Conservation (phyloP, 2,329 filamentous ascomycete genomes). For the Penicillium aurantiogriseum region DNA sequence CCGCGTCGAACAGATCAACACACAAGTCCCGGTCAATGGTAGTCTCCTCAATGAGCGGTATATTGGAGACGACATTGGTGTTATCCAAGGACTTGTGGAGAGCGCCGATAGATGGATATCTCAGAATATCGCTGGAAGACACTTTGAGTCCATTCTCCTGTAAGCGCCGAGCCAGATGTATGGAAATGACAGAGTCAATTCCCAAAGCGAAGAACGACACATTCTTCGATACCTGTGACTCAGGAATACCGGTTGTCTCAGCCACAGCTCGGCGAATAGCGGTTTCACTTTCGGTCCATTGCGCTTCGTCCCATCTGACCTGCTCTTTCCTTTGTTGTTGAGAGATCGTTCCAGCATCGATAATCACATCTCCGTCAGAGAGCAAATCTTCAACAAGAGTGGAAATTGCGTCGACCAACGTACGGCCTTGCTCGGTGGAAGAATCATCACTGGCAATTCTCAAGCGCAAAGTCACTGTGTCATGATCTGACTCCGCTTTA, state of each 20-base stretch:
- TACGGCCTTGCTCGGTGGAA: not conserved
- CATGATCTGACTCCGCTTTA: not conserved
- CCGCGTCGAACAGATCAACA: not conserved
- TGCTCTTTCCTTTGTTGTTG: too few species aligned
- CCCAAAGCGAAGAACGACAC: conserved; percentile 5
- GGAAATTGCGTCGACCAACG: not conserved
- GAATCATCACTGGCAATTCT: not conserved
- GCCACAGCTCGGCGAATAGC: not conserved
- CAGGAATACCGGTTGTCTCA: not conserved
- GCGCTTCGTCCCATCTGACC: not conserved
- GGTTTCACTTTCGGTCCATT: conserved; percentile 1
- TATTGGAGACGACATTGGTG: not conserved
- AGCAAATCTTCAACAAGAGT: not conserved
- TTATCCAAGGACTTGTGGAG: not conserved
- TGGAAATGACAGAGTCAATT: conserved; percentile 2
- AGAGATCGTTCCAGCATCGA: not conserved
- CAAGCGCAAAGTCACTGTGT: conserved; percentile 1
- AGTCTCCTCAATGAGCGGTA: not conserved
- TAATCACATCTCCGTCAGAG: not conserved
- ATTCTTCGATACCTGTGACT: conserved; percentile 1
- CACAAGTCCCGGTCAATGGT: not conserved
- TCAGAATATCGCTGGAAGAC: conserved; percentile 5
- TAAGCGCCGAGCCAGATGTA: conserved; percentile 3
- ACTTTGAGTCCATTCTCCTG: not conserved
- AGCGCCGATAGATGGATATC: conserved; percentile 2